These are phyloP conservation scores for Aspergillus fumigatus DNA, from an alignment of 2,329 filamentous ascomycete species.

Conservation along the genomic window DNA sequence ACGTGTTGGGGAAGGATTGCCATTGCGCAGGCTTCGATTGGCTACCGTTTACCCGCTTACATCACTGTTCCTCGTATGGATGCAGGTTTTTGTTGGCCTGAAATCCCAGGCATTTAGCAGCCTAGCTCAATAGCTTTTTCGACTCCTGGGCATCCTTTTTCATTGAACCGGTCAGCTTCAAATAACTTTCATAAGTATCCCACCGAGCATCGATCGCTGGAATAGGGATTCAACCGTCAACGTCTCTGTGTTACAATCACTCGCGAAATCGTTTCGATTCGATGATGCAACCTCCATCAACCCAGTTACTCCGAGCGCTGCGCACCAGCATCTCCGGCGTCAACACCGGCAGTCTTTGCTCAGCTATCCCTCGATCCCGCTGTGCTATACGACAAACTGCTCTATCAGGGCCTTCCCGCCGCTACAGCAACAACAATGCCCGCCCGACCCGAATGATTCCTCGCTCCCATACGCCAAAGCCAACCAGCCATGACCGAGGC, in stretches of 20 bases:
- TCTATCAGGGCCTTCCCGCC: slow-evolving; percentile 9
- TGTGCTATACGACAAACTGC: slow-evolving; percentile 3
- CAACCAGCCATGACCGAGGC: slow-evolving; percentile 52
- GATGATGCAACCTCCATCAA: slow-evolving; percentile 38
- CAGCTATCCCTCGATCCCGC: slow-evolving; percentile 9
- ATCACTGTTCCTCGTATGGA: not conserved
- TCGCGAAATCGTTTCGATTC: not conserved
- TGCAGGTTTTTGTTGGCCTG: not conserved
- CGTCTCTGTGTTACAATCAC: not conserved
- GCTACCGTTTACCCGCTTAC: not conserved
- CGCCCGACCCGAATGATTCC: slow-evolving; percentile 30
- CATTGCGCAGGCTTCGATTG: not conserved
- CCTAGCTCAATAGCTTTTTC: not conserved
- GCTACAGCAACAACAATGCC: slow-evolving; percentile 22
- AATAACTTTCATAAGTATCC: not conserved
- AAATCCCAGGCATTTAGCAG: not conserved
- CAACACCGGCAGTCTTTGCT: slow-evolving; percentile 9
- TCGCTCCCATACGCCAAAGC: slow-evolving; percentile 33
- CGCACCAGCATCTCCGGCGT: slow-evolving; percentile 29
- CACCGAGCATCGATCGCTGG: not conserved
- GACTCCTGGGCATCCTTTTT: not conserved
- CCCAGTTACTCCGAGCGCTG: slow-evolving; percentile 40
- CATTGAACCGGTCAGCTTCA: not conserved
- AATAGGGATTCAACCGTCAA: not conserved
- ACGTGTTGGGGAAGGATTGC: too few species aligned